phyloP scores from a whole-genome alignment of 345 rosid genomes.

The Citrus reticulata region DNA sequence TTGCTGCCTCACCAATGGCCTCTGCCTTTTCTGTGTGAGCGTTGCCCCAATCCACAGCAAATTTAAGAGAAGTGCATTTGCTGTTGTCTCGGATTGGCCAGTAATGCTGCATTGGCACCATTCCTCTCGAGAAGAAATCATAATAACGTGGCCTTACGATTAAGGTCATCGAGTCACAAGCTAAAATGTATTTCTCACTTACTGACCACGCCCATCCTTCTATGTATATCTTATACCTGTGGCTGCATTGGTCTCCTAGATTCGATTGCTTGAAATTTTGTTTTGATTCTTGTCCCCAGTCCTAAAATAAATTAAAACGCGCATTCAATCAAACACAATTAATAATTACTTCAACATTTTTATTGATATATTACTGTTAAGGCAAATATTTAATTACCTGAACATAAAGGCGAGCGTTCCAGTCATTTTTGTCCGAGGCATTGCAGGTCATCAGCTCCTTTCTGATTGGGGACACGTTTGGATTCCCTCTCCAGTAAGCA shows the following conservation, averaged over 20 bases:
- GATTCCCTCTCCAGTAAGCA: conserved; percentile 69
- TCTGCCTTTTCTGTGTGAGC: conserved; percentile 39
- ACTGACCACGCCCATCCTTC: conserved; percentile 89
- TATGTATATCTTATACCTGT: conserved; percentile 71
- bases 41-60: conserved; percentile 83
- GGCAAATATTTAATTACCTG: conserved; percentile 12
- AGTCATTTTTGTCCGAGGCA: conserved; percentile 23
- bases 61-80: conserved; percentile 56
- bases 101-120: conserved; percentile 67
- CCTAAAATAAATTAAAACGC: conserved; percentile 19
- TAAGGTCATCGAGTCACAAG: conserved; percentile 65
- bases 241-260: conserved; percentile 51
- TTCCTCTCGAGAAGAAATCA: conserved; percentile 61
- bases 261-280: conserved; percentile 50
- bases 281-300: conserved; percentile 41
- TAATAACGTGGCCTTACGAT: conserved; percentile 40
- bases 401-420: conserved; percentile 27
- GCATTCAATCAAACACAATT: too few relatives aligned
- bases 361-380: too few relatives aligned
- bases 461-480: conserved; percentile 24
- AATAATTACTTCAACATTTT: too few relatives aligned
- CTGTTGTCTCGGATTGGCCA: conserved; percentile 63
- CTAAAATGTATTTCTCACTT: conserved; percentile 76
- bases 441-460: conserved; percentile 33
- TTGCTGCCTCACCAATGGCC: conserved; percentile 54